Evolutionary conservation across 768 basidiomycete genomes (phyloP), one percentile per base, ranked within the genome.

Genomic region (Russula lepida): DNA sequence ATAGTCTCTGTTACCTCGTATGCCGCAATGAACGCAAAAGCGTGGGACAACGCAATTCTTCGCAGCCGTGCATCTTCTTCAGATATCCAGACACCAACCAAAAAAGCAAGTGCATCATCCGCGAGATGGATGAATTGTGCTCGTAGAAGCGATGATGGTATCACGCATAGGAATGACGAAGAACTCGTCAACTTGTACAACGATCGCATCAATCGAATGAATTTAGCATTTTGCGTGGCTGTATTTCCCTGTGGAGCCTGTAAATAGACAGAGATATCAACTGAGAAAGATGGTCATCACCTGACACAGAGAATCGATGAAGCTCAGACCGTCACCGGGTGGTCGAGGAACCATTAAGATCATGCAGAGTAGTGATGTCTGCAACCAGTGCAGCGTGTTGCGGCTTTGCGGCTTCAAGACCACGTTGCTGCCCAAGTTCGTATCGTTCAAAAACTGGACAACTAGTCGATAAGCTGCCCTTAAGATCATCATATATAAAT

Each of bases 21-120:
- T 0, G 94, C 91, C 50, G 84, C 79, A 13, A 98, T 71, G 72
- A 95, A 95, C 0, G 92, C 90, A 2, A 80, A 76, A 21, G 85
- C 84, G 69, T 98, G 93, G 5, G 79, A 74, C 9, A 98, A 75
- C 0, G 92, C 85, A 1, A 84, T 77, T 2, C 79, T 73, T 59
- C 73, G 78, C 61, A 77, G 77, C 51, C 73, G 65, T 21, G 70
- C 66, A 3, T 72, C 57, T 52, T 21, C 56, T 13, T 68, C 53
- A 17, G 63, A 54, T 27, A 72, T 76, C 80, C 88, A 91, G 27
- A 88, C 69, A 0, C 89, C 86, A 0, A 87, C 82, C 12, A 99
- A 81, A 76, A 99, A 95, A 0, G 84, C 77, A 13, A 98, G 74
- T 0, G 88, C 78, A 56, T 86, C 86, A 32, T 86, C 82, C 54